A percentile compares a stretch with the other conserved stretches of the same genome.
Conservation (phyloP, 1,284 basidiomycete genomes). For the Sanghuangporus weigelae region DNA sequence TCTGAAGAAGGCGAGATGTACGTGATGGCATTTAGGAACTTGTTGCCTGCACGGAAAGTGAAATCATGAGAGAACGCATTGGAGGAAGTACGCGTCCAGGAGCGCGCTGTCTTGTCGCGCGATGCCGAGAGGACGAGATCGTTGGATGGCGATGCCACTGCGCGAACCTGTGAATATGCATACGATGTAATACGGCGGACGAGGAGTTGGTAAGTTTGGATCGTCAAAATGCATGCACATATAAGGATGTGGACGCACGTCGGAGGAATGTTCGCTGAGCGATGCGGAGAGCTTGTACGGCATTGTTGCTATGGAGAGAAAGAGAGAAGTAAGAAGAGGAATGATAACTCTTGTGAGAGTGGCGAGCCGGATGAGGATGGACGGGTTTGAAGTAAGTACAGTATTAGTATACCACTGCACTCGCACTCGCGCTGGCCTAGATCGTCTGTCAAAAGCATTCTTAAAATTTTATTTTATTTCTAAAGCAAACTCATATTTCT, state of each 20-base stretch:
- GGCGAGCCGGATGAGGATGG: not conserved
- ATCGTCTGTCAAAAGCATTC: no score
- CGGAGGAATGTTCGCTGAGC: constrained; percentile 62
- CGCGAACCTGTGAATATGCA: constrained; percentile 56
- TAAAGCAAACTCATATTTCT: no score
- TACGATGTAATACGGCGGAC: constrained; percentile 8
- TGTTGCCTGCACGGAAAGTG: constrained; percentile 62
- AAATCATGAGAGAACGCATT: constrained; percentile 47
- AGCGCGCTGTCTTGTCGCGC: constrained; percentile 84
- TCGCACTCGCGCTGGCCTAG: not conserved
- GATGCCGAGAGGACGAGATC: constrained; percentile 82
- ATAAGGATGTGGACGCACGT: constrained; percentile 46
- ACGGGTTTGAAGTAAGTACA: no score
- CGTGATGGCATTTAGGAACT: constrained; percentile 79
- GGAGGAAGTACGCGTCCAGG: constrained; percentile 63
- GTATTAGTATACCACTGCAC: no score
- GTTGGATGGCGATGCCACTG: constrained; percentile 62
- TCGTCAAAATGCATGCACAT: not conserved
- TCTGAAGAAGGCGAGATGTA: constrained; percentile 66
- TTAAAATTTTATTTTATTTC: no score
- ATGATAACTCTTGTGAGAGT: not conserved
- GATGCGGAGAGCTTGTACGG: constrained; percentile 83
- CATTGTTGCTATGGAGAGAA: constrained; percentile 35
- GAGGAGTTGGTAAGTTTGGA: constrained; percentile 19
- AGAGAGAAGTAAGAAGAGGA: constrained; percentile 16